Evolutionary conservation across 2,329 filamentous ascomycete species (phyloP).

Genomic region (Venturia aucupariae): DNA sequence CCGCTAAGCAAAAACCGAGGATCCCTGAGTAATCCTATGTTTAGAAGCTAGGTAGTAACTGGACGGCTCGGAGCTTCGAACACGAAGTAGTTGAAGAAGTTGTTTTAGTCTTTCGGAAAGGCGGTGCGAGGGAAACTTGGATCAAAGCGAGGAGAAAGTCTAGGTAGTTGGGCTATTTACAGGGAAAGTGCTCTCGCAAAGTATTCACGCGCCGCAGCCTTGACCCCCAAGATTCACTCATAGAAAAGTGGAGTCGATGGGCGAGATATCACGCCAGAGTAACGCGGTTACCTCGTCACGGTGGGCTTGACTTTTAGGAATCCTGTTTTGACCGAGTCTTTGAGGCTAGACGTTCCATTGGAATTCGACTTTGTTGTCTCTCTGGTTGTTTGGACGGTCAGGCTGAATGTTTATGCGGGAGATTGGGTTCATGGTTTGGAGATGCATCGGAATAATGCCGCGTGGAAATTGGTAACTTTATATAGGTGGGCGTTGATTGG

Average conservation of each 20-base stretch:
- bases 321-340: background rate
- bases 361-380: background rate
- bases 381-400: background rate
- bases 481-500: background rate
- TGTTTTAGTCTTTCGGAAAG: too few relatives aligned
- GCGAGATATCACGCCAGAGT: background rate
- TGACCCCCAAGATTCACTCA: background rate
- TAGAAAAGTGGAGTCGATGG: background rate
- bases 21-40: background rate
- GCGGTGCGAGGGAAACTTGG: background rate
- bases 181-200: background rate
- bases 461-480: background rate
- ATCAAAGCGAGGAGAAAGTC: background rate
- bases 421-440: background rate
- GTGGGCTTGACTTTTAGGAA: background rate
- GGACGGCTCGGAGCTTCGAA: background rate
- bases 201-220: background rate
- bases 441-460: background rate
- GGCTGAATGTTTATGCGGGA: background rate
- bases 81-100: background rate
- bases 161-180: too few relatives aligned
- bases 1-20: background rate
- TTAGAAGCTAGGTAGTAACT: background rate
- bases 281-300: background rate
- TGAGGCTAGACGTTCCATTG: background rate